These are phyloP conservation scores for Asterochloris sp. DNA, from an alignment of 139 green algal species.

Conservation along the genomic window DNA sequence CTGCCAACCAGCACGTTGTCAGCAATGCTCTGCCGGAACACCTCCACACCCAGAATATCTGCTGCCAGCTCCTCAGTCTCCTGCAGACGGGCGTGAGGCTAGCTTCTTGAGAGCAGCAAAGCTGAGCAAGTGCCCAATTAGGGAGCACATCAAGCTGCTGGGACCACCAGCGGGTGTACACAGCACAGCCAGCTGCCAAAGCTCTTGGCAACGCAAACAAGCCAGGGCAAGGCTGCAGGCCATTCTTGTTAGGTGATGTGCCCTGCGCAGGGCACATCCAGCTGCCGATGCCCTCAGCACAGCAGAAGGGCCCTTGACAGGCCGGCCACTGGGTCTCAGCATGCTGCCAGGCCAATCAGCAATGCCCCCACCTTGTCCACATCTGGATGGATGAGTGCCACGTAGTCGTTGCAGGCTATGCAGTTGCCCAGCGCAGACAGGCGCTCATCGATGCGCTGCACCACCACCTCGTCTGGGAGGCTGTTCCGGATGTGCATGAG, in stretches of 20 bases:
- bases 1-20: conserved; percentile 92
- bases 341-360: not conserved
- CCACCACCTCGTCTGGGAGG: conserved; percentile 96
- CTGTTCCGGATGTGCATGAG: conserved; percentile 96
- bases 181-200: not conserved
- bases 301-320: not conserved
- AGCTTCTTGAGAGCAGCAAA: not conserved
- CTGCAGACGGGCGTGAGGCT: conserved; percentile 15
- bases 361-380: conserved; percentile 67
- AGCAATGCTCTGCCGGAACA: conserved; percentile 97
- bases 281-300: not conserved
- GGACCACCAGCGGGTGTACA: not conserved
- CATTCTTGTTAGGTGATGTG: not conserved
- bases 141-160: too few species aligned
- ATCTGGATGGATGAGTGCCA: conserved; percentile 96
- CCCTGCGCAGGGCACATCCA: not conserved
- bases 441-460: conserved; percentile 95
- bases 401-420: conserved; percentile 98
- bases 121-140: not conserved
- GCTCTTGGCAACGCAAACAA: not conserved
- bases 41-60: conserved; percentile 98
- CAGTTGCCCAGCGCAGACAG: conserved; percentile 97
- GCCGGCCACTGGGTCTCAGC: not conserved
- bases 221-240: not conserved
- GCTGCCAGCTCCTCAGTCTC: conserved; percentile 92